Conservation (phyloP, 805 yeast species). For the Candida qinlingensis region DNA sequence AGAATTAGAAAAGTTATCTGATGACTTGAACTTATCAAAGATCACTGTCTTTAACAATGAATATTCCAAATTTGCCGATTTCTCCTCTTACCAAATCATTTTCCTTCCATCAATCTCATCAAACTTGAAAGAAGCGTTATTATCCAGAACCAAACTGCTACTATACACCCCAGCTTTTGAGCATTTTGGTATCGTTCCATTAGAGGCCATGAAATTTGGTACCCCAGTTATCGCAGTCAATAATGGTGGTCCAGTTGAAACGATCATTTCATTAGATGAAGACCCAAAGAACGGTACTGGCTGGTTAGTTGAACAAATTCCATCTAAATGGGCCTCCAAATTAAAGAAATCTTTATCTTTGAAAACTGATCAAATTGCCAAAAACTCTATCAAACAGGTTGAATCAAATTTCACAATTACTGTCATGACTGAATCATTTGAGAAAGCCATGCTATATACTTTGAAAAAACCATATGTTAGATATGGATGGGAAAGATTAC, state of each 20-base stretch:
- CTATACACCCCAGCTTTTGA: conserved; percentile 88
- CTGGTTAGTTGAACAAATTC: conserved; percentile 46
- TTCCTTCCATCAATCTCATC: conserved; percentile 81
- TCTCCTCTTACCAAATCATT: conserved; percentile 40
- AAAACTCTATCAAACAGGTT: conserved; percentile 29
- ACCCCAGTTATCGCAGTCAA: conserved; percentile 83
- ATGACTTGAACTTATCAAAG: conserved; percentile 37
- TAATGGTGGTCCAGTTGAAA: conserved; percentile 91
- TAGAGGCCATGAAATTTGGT: conserved; percentile 85
- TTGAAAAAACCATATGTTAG: conserved; percentile 19
- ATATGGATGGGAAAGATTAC: conserved; percentile 28
- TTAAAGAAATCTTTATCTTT: conserved; percentile 35
- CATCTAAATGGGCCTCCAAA: conserved; percentile 49
- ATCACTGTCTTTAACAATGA: conserved; percentile 35
- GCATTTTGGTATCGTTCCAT: conserved; percentile 97
- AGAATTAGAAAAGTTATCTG: conserved; percentile 50
- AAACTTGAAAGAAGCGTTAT: conserved; percentile 53
- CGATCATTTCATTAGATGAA: conserved; percentile 35
- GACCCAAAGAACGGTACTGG: conserved; percentile 50
- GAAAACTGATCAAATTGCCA: conserved; percentile 11
- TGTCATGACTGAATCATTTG: conserved; percentile 35
- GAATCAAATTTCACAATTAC: conserved; percentile 30
- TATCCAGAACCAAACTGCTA: conserved; percentile 52
- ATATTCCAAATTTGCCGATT: conserved; percentile 17
- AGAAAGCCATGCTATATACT: conserved; percentile 28